Conservation (phyloP, 331 rosid genomes). For the Rhamnella rubrinervis region DNA sequence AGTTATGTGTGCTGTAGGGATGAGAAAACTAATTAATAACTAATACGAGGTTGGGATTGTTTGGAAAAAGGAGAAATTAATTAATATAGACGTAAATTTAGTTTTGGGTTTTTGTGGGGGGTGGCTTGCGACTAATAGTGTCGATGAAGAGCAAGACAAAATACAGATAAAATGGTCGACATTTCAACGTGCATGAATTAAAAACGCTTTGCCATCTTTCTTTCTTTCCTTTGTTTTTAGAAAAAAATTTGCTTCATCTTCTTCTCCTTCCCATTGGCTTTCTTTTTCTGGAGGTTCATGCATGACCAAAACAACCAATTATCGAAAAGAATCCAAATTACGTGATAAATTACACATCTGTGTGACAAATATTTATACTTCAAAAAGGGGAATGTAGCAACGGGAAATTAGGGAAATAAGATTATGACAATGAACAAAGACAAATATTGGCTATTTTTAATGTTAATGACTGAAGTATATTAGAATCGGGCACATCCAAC, state of each 20-base stretch:
- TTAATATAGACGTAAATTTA: neutral
- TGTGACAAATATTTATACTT: no score
- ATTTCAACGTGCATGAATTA: slow-evolving; percentile 31
- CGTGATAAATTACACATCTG: no score
- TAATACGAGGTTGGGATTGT: slow-evolving; percentile 1
- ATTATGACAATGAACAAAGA: no score
- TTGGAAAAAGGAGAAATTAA: neutral
- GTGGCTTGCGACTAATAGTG: slow-evolving; percentile 26
- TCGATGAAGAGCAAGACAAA: slow-evolving; percentile 46
- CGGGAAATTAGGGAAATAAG: no score
- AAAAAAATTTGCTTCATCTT: no score
- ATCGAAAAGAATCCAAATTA: neutral
- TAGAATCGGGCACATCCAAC: no score
- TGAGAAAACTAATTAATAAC: neutral
- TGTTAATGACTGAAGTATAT: no score
- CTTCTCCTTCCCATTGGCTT: neutral
- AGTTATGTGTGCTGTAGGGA: neutral
- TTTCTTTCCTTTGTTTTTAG: no score
- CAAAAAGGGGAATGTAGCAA: no score
- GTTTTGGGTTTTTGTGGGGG: slow-evolving; percentile 2
- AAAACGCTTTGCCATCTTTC: slow-evolving; percentile 22
- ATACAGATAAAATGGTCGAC: slow-evolving; percentile 32
- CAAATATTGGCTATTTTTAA: no score
- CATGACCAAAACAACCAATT: slow-evolving; percentile 8
- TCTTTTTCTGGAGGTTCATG: slow-evolving; percentile 6